A percentile compares a stretch with the other conserved stretches of the same genome.
phyloP scores from a whole-genome alignment of 768 basidiomycete genomes.

The Termitomyces sp. region DNA sequence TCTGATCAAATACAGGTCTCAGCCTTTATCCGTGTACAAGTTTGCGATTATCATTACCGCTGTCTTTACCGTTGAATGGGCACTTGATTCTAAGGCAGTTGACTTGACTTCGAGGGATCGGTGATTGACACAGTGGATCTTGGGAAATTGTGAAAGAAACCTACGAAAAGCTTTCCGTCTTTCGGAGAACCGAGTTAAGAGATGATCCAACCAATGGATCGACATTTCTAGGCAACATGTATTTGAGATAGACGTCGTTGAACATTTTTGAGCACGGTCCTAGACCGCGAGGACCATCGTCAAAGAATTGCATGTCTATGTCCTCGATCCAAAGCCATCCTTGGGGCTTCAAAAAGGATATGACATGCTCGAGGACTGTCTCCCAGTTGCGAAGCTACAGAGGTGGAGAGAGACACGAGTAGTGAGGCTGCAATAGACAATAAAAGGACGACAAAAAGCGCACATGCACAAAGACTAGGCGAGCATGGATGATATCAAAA shows the following conservation, averaged over 20 bases:
- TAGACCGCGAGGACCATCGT: neutral
- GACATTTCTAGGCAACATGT: neutral
- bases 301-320: no score
- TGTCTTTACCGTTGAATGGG: conserved; percentile 1
- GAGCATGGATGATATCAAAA: neutral
- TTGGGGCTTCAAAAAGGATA: no score
- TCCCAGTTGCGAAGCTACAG: neutral
- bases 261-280: no score
- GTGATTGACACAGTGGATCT: neutral
- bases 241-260: neutral
- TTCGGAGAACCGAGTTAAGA: neutral
- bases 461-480: neutral
- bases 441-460: neutral
- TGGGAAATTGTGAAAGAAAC: neutral
- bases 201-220: neutral
- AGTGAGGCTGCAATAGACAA: no score
- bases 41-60: neutral
- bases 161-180: neutral
- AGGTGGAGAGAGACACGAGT: neutral
- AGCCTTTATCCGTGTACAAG: neutral
- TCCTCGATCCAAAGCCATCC: no score
- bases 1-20: neutral
- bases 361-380: neutral
- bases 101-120: neutral
- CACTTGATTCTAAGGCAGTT: neutral